These are phyloP conservation scores for Scenedesmus sp. DNA, from an alignment of 163 green algal genomes.

Conservation along the genomic window DNA sequence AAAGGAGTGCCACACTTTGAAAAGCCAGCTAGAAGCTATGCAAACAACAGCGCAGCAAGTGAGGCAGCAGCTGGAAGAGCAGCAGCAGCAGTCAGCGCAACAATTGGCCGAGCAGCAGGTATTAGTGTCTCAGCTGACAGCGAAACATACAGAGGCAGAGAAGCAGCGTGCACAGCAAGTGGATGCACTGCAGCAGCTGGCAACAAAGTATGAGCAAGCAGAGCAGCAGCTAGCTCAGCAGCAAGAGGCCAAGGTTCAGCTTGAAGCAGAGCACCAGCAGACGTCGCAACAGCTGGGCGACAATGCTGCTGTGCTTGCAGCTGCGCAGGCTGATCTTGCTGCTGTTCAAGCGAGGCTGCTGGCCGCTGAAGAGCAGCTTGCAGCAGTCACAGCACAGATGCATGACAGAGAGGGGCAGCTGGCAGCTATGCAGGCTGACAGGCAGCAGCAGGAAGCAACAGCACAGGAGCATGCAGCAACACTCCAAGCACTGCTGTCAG, in stretches of 20 bases:
- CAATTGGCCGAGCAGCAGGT: not conserved
- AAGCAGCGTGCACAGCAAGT: not conserved
- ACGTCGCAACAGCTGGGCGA: not conserved
- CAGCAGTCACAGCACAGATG: not conserved
- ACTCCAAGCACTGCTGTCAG: not conserved
- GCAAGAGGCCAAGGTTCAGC: not conserved
- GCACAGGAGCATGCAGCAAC: not conserved
- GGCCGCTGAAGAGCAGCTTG: not conserved
- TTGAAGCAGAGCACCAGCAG: not conserved
- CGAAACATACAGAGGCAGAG: not conserved
- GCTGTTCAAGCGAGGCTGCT: not conserved
- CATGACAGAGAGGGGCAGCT: not conserved
- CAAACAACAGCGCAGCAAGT: not conserved
- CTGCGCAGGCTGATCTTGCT: not conserved
- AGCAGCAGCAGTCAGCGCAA: not conserved
- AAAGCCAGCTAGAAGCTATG: not conserved
- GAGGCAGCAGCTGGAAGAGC: not conserved
- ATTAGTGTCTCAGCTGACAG: not conserved
- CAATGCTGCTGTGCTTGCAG: not conserved
- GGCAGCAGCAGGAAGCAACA: not conserved
- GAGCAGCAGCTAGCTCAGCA: conserved; percentile 5
- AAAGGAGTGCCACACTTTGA: not conserved
- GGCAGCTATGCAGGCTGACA: not conserved
- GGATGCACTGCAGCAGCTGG: not conserved
- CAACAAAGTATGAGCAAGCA: not conserved